phyloP scores from a whole-genome alignment of 139 green algal species.

The Desmodesmus armatus region DNA sequence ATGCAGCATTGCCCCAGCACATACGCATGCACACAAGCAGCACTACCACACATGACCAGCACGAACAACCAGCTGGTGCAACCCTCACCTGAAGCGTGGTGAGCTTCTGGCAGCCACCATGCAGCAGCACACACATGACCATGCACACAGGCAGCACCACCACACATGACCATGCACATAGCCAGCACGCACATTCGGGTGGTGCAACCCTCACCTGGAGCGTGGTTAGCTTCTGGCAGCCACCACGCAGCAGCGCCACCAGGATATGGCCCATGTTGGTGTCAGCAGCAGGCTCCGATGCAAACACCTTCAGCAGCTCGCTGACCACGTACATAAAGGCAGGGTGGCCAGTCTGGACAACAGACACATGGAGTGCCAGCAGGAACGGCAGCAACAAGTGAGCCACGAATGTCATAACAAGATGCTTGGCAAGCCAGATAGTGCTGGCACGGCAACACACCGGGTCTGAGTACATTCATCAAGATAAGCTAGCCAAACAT shows the following conservation, averaged over 20 bases:
- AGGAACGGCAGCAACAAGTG: neutral
- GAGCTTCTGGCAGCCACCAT: neutral
- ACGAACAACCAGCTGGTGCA: too few species aligned
- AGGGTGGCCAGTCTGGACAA: slow-evolving; percentile 60
- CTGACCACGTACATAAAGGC: slow-evolving; percentile 85
- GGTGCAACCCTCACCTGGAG: slow-evolving; percentile 35
- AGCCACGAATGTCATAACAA: too few species aligned
- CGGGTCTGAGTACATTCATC: neutral
- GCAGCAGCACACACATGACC: too few species aligned
- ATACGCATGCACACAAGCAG: too few species aligned
- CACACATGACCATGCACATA: slow-evolving; percentile 71
- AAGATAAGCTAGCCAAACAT: too few species aligned
- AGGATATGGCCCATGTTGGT: slow-evolving; percentile 67
- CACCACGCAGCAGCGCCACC: slow-evolving; percentile 53
- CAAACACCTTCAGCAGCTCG: slow-evolving; percentile 88
- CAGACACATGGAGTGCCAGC: neutral
- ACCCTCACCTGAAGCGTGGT: neutral
- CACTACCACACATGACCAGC: neutral
- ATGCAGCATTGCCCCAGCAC: neutral
- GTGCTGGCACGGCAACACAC: too few species aligned
- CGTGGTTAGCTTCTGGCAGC: slow-evolving; percentile 57
- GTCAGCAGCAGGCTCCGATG: slow-evolving; percentile 55
- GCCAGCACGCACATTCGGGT: neutral
- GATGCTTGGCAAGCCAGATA: too few species aligned
- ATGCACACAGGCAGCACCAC: too few species aligned